Base-by-base conservation (phyloP, 805 yeast genomes). In the Barnettozyma wickerhamii region DNA sequence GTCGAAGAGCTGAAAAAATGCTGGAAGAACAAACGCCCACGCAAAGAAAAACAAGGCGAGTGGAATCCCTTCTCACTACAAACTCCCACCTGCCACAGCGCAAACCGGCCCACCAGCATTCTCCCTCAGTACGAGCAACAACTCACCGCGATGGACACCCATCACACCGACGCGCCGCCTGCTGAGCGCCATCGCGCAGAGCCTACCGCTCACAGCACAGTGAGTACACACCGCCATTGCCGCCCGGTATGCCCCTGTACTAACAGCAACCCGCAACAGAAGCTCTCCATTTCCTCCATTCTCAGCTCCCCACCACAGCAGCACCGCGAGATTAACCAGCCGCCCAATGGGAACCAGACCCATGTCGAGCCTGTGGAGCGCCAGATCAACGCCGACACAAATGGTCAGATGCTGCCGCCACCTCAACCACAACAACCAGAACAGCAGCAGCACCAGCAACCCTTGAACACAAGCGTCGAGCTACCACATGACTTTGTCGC, bases 401-500 rank as follows among this genome's bases (percentile, higher is more conserved):
- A n/a, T n/a, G n/a, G 17, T 17, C 35, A 17, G 20, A 30, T 21
- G 6, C 31, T 5, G 12, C 20, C 17, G 17, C 34, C 26, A 14
- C 20, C 18, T 33, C 26, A 29, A 10, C 19, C 30, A 18, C n/a
- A n/a, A 13, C 20, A n/a, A 23, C 26, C 26, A 23, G 26, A 23
- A 9, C 26, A 23, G 26, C 26, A 23, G 9, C 26, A 12, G 12
- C 26, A 12, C 9, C 26, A 23, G 12, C 12, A 23, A 23, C 26
- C 26, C 12, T 9, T 23, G 12, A 23, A 23, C 26, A 23, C 26
- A 23, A 23, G 12, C 26, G 18, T 28, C 19, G 19, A 18, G 20
- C 6, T 33, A 36, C 53, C 53, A 7, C 10, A 19, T 1, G 49
- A 51, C 30, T 52, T 49, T 37, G 19, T 43, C 4, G 36, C 40